A percentile compares a stretch with the other conserved stretches of the same genome.
phyloP scores from a whole-genome alignment of 1,284 basidiomycete species.

The Malassezia equina region DNA sequence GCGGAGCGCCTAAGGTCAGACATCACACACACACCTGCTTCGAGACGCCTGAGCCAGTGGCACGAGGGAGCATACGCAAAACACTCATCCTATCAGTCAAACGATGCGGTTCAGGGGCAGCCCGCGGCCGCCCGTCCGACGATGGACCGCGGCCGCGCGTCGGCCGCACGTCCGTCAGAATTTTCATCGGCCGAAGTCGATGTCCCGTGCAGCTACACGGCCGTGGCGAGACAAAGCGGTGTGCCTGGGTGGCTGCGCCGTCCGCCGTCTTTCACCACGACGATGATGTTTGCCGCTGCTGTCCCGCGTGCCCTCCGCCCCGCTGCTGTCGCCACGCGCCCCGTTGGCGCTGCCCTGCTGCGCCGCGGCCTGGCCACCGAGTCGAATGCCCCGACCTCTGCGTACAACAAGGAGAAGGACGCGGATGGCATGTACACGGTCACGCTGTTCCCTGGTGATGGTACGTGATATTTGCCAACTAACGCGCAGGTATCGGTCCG shows the following conservation, averaged over 20 bases:
- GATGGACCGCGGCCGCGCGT: background rate
- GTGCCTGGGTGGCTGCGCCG: background rate
- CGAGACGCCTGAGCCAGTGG: constrained; percentile 3
- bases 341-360: constrained; percentile 28
- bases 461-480: constrained; percentile 43
- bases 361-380: constrained; percentile 34
- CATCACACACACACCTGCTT: constrained; percentile 10
- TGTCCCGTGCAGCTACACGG: background rate
- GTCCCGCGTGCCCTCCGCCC: constrained; percentile 15
- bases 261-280: background rate
- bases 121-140: constrained; percentile 1
- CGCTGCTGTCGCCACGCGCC: constrained; percentile 2
- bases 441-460: constrained; percentile 82
- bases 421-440: constrained; percentile 76
- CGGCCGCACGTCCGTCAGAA: background rate
- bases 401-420: constrained; percentile 43
- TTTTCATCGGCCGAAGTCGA: background rate
- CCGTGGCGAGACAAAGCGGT: background rate
- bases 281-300: constrained; percentile 18
- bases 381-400: constrained; percentile 37
- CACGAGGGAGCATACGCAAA: constrained; percentile 12
- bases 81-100: constrained; percentile 4
- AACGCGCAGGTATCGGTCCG: constrained; percentile 66
- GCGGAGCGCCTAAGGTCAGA: constrained; percentile 27
- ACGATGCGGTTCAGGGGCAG: background rate